Evolutionary conservation across 148 eudicot species (phyloP).

Genomic region (Camellia japonica): DNA sequence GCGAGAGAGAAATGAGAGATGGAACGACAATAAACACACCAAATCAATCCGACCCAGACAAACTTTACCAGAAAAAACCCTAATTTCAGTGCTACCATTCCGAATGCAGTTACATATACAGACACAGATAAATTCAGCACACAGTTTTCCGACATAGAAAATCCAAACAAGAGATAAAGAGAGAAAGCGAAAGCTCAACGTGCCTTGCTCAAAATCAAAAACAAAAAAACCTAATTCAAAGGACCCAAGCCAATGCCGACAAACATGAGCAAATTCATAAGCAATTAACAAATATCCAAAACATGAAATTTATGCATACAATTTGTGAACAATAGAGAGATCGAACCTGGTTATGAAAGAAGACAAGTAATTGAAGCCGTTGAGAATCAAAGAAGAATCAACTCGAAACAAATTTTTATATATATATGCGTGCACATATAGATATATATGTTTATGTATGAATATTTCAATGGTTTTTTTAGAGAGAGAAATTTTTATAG

Average conservation of each 20-base stretch:
- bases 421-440: neutral
- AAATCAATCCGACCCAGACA: too few relatives aligned
- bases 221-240: neutral
- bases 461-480: neutral
- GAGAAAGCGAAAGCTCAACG: neutral
- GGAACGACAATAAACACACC: too few relatives aligned
- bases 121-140: too few relatives aligned
- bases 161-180: neutral
- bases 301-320: neutral
- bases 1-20: too few relatives aligned
- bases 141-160: too few relatives aligned
- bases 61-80: too few relatives aligned
- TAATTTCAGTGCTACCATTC: too few relatives aligned
- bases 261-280: neutral
- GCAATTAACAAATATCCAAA: neutral
- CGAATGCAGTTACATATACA: too few relatives aligned
- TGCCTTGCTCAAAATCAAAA: neutral
- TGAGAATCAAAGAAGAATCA: neutral
- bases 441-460: neutral
- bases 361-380: neutral
- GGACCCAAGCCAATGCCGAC: conserved; percentile 5
- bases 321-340: neutral
- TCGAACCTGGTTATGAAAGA: neutral
- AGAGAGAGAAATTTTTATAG: neutral
- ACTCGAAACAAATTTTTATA: neutral